Evolutionary conservation across 1,284 basidiomycete species (phyloP).

Genomic region (Cutaneotrichosporon sp.): DNA sequence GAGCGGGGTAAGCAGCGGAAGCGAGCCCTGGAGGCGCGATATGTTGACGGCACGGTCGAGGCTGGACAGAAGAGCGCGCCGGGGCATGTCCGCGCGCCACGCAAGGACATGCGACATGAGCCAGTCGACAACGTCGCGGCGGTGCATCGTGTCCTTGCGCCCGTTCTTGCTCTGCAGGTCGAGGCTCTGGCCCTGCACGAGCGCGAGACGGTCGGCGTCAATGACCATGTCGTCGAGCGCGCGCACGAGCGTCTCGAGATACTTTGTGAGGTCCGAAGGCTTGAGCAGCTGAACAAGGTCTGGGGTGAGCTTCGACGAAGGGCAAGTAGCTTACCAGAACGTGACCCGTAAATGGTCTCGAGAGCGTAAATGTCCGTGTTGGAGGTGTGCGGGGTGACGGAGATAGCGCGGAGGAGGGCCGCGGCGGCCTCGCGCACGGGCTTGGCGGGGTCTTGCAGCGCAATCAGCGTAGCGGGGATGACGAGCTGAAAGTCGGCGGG

Average conservation of each 20-base stretch:
- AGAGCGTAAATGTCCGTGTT: conserved; percentile 64
- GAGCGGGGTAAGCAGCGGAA: conserved; percentile 55
- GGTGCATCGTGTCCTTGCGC: conserved; percentile 66
- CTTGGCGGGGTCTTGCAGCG: conserved; percentile 56
- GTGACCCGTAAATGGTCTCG: conserved; percentile 72
- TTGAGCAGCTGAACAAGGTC: conserved; percentile 73
- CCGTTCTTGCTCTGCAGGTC: conserved; percentile 48
- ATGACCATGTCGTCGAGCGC: conserved; percentile 62
- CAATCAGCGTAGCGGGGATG: conserved; percentile 68
- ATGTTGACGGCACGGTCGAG: conserved; percentile 60
- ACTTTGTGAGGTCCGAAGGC: conserved; percentile 62
- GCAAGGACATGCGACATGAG: conserved; percentile 74
- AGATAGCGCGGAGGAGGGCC: conserved; percentile 52
- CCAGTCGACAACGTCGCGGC: conserved; percentile 69
- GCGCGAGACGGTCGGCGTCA: conserved; percentile 60
- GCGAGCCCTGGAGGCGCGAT: conserved; percentile 57
- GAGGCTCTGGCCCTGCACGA: conserved; percentile 53
- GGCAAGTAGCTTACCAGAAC: conserved; percentile 41
- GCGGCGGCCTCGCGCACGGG: conserved; percentile 59
- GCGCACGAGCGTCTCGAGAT: conserved; percentile 58
- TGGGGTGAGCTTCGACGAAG: background rate
- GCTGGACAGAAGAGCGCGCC: conserved; percentile 58
- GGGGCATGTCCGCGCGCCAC: conserved; percentile 54
- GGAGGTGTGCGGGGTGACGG: conserved; percentile 35
- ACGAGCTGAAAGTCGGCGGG: conserved; percentile 73